Evolutionary conservation across 345 rosid genomes (phyloP), one percentile per base, ranked within the genome.

Genomic region (Hibiscus tridactylites): DNA sequence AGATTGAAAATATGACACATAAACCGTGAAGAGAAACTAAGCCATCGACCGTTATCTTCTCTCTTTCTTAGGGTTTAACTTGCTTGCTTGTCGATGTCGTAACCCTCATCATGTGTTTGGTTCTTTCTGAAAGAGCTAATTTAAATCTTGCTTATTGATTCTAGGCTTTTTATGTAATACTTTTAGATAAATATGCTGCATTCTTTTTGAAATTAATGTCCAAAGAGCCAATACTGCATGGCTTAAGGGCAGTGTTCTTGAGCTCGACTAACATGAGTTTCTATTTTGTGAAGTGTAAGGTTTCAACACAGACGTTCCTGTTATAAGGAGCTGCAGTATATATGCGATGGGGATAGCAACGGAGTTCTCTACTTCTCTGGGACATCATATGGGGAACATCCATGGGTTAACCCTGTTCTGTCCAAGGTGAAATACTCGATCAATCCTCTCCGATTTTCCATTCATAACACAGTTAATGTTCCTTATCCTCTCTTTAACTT

Each of bases 301-400:
- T 87, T 85, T 81, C 92, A 89, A 56, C 94, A 92, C 65, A 86
- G 98, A 70, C 84, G 86, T 58, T 92, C 99, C 21, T 90, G 98
- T 84, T 95, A 79, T 74, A 92, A 92, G 87, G 97, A 95, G 87
- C 96, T 88, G 56, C 99, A 88, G 78, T 89, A 90, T 84, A 90
- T 92, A 74, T 89, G 96, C 76, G 94, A 92, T 75, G 99, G 99
- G n/a, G 99, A 92, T 79, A 88, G 90, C 87, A 95, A 92, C 74
- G 99, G 99, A 72, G 95, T 95, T 61, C 75, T 95, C 64, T 85
- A 88, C 86, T 89, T 82, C 64, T 85, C 91, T 19, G 99, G 98
- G 74, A 95, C 98, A 44, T 92, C 95, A 19, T 92, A 87, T 13
- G 93, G 99, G 65, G 77, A 89, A 77, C 99, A 95, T 83, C 96